These are phyloP conservation scores for Hypomyces rosellus DNA, from an alignment of 2,329 filamentous ascomycete genomes.

Conservation along the genomic window DNA sequence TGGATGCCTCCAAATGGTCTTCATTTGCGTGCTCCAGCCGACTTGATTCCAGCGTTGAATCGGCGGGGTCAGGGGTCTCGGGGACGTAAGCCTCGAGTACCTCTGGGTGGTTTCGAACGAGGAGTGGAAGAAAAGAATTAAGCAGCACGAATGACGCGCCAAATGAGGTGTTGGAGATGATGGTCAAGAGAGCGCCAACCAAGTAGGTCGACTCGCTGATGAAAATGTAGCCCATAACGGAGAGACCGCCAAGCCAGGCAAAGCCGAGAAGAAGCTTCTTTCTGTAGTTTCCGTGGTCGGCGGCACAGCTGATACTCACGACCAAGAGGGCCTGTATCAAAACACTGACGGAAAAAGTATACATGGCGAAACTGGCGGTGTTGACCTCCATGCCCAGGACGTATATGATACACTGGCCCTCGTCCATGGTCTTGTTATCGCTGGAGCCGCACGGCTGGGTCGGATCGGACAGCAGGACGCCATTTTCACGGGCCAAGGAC, in stretches of 20 bases:
- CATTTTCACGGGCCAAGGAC: constrained; percentile 86
- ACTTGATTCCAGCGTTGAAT: constrained; percentile 28
- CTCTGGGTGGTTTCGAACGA: constrained; percentile 77
- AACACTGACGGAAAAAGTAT: constrained; percentile 92
- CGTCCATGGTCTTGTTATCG: constrained; percentile 45
- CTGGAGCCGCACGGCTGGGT: constrained; percentile 66
- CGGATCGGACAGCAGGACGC: constrained; percentile 74
- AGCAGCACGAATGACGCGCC: constrained; percentile 91
- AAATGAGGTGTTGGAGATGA: constrained; percentile 89
- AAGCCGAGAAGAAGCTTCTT: constrained; percentile 85
- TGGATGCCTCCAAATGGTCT: constrained; percentile 21
- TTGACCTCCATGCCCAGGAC: constrained; percentile 83
- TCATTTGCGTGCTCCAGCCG: constrained; percentile 27
- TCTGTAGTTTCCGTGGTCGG: constrained; percentile 87
- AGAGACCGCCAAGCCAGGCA: constrained; percentile 70
- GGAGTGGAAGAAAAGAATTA: constrained; percentile 87
- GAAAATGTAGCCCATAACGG: constrained; percentile 84
- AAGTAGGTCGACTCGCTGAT: constrained; percentile 70
- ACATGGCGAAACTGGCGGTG: constrained; percentile 96
- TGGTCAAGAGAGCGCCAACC: constrained; percentile 74
- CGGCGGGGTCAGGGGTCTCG: constrained; percentile 25
- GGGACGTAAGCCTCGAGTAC: constrained; percentile 25
- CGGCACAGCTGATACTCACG: constrained; percentile 91
- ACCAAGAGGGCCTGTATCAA: constrained; percentile 83
- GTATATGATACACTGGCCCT: constrained; percentile 72